These are phyloP conservation scores for Angomonas desouzai DNA, from an alignment of 208 protist genomes.

Conservation along the genomic window DNA sequence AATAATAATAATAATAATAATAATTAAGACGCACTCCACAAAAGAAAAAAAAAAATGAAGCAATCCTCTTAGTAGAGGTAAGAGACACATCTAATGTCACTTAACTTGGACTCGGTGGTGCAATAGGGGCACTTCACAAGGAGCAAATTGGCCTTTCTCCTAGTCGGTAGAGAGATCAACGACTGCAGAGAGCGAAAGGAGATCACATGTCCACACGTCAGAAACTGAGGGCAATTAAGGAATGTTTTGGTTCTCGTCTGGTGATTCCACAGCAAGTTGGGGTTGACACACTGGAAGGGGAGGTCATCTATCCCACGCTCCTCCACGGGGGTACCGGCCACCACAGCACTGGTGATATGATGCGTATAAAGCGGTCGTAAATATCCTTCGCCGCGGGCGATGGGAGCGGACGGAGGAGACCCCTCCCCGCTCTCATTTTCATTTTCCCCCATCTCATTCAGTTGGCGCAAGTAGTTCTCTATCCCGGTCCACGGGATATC, in stretches of 20 bases:
- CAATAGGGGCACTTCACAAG: slow-evolving; percentile 74
- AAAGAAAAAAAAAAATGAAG: slow-evolving; percentile 17
- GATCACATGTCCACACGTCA: slow-evolving; percentile 76
- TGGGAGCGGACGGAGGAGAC: too few relatives aligned
- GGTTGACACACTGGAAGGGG: slow-evolving; percentile 14
- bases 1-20: slow-evolving; percentile 9
- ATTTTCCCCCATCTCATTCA: too few relatives aligned
- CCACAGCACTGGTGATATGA: neutral
- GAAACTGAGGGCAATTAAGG: slow-evolving; percentile 60
- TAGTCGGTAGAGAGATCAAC: slow-evolving; percentile 21
- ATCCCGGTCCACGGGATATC: neutral
- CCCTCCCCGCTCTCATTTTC: too few relatives aligned
- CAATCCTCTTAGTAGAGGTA: slow-evolving; percentile 42
- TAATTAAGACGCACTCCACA: slow-evolving; percentile 7
- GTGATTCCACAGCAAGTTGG: slow-evolving; percentile 25
- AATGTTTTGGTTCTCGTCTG: slow-evolving; percentile 11
- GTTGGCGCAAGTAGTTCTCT: too few relatives aligned
- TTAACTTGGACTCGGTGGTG: slow-evolving; percentile 29
- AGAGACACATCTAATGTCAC: slow-evolving; percentile 39
- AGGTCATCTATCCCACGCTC: neutral
- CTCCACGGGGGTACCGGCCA: neutral
- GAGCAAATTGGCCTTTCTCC: slow-evolving; percentile 1
- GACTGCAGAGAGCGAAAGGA: slow-evolving; percentile 49
- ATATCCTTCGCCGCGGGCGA: neutral
- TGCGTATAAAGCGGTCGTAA: neutral